Evolutionary conservation across 805 yeast genomes (phyloP), one percentile per base, ranked within the genome.

Genomic region (Priceomyces fermenticarens): DNA sequence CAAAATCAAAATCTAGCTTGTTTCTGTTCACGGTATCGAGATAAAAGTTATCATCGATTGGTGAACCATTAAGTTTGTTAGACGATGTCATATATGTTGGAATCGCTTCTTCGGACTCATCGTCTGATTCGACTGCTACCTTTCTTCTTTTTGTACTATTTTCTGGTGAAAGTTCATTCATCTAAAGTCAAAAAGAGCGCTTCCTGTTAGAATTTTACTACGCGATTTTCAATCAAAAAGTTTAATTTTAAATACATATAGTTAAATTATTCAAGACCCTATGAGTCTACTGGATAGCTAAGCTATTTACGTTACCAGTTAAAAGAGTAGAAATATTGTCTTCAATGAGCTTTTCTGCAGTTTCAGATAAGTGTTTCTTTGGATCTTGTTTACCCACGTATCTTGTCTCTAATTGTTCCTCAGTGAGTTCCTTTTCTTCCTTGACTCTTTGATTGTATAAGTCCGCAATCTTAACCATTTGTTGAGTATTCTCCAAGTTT

Each of bases 331-430:
- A 88, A 36, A 93, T 83, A 60, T 93, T 95, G 39, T 88, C 93
- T 64, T 93, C 99, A 53, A 95, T 79, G 39, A 88, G 73, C 45
- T 74, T 72, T 50, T 88, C 95, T 9, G 96, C 95, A 0, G 95
- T 86, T 48, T 88, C 97, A 36, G 84, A 77, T 54, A 93, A 73
- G 70, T 93, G 99, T 71, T 91, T 93, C 80, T 95, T 93, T 32
- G 99, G 99, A 65, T 93, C 99, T 67, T 91, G 97, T 62, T 88
- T 90, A 54, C 99, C 99, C 29, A 93, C 97, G 58, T 91, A 95
- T 60, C 99, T 82, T 6, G 97, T 91, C 65, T 88, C 88, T 52
- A 91, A 77, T 63, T 90, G 93, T 31, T 88, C 96, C 55, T 86
- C 95, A 35, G 81, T 72, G 51, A 93, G 72, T 49, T 87, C 96